phyloP scores from a whole-genome alignment of 129 eudicot genomes.

The Pittosporum tobira region DNA sequence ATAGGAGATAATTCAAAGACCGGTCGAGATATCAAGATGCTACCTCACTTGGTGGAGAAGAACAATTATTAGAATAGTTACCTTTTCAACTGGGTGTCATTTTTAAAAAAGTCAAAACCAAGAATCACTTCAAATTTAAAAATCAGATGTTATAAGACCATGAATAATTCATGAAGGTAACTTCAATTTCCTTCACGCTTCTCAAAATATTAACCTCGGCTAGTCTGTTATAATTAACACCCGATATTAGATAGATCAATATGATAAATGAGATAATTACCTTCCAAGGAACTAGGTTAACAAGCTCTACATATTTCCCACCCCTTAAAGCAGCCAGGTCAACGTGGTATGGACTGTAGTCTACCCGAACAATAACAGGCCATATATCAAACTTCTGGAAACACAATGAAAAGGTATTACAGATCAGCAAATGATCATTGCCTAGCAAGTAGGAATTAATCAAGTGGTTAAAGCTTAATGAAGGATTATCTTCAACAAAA shows the following conservation, averaged over 20 bases:
- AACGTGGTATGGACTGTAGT: constrained; percentile 79
- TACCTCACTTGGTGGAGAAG: no score
- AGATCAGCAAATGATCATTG: constrained; percentile 15
- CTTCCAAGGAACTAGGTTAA: constrained; percentile 94
- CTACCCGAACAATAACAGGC: constrained; percentile 67
- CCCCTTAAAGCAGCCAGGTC: constrained; percentile 86
- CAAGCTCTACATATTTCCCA: constrained; percentile 94
- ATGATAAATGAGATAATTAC: constrained; percentile 25
- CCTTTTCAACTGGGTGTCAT: no score
- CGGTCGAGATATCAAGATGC: no score
- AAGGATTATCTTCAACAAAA: neutral
- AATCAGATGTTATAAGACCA: neutral
- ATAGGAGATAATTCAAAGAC: no score
- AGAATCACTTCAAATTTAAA: neutral
- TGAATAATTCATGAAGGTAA: neutral
- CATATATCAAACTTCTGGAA: constrained; percentile 88
- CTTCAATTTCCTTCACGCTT: neutral
- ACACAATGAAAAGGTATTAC: constrained; percentile 14
- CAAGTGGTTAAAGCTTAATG: neutral
- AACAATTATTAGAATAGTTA: no score
- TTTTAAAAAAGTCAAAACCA: no score
- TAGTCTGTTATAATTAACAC: neutral
- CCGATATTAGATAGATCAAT: neutral
- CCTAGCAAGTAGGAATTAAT: neutral
- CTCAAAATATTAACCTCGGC: no score